These are phyloP conservation scores for Multifurca ochricompacta DNA, from an alignment of 768 basidiomycete species.

Conservation along the genomic window DNA sequence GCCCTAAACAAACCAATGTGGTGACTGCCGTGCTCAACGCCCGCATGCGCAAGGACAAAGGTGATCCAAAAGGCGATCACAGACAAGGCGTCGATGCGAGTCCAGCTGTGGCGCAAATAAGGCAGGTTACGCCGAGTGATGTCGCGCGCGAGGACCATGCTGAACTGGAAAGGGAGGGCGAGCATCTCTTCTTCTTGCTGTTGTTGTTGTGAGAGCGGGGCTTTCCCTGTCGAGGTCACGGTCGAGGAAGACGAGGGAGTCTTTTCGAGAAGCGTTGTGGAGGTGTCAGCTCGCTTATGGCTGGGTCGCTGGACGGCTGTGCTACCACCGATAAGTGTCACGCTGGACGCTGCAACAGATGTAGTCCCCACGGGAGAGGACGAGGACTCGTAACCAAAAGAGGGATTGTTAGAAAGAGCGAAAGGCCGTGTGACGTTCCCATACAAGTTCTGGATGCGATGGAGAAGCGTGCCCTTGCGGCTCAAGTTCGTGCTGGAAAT, in stretches of 20 bases:
- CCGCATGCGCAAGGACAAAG: conserved; percentile 62
- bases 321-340: conserved; percentile 11
- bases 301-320: neutral
- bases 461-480: conserved; percentile 40
- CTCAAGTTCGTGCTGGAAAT: conserved; percentile 32
- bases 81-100: conserved; percentile 80
- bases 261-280: conserved; percentile 5
- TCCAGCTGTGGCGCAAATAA: conserved; percentile 90
- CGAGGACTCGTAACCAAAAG: conserved; percentile 1
- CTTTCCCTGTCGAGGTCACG: neutral
- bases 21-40: conserved; percentile 53
- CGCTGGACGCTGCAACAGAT: conserved; percentile 15
- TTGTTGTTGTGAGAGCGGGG: neutral
- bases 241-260: neutral
- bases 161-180: conserved; percentile 52
- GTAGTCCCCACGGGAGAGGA: neutral
- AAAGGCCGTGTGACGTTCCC: conserved; percentile 49
- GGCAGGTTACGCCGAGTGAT: conserved; percentile 67
- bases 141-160: conserved; percentile 45
- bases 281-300: conserved; percentile 3
- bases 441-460: conserved; percentile 39
- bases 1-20: conserved; percentile 89
- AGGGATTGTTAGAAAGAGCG: conserved; percentile 31
- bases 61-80: conserved; percentile 82
- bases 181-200: conserved; percentile 19